Conservation (phyloP, 2,329 filamentous ascomycete genomes). For the Didymella lethalis region DNA sequence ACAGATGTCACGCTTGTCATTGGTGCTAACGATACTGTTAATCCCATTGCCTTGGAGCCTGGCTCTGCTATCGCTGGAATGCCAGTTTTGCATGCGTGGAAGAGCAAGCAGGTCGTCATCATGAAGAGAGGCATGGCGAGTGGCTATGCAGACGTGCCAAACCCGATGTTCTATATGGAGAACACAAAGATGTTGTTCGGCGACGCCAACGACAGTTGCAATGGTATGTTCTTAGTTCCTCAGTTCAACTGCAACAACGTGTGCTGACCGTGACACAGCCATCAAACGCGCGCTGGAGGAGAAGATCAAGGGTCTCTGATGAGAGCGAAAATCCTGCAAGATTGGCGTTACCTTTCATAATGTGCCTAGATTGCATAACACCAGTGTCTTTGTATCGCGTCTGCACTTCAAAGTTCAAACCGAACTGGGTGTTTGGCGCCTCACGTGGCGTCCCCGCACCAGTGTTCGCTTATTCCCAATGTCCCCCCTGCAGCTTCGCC, state of each 20-base stretch:
- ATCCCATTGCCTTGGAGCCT: constrained; percentile 85
- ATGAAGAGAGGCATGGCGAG: constrained; percentile 93
- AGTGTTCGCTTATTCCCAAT: constrained; percentile 6
- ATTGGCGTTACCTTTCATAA: background rate
- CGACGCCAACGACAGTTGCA: constrained; percentile 83
- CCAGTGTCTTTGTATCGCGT: background rate
- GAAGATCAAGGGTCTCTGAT: constrained; percentile 44
- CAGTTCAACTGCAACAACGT: background rate
- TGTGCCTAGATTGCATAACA: constrained; percentile 4
- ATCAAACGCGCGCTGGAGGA: constrained; percentile 50
- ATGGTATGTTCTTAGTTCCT: constrained; percentile 57
- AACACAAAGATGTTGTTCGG: constrained; percentile 92
- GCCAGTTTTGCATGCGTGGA: constrained; percentile 92
- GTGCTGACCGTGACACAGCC: constrained; percentile 37
- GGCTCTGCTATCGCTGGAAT: constrained; percentile 88
- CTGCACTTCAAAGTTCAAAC: background rate
- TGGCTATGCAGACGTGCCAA: constrained; percentile 89
- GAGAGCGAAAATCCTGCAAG: background rate
- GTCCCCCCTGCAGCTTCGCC: constrained; percentile 10
- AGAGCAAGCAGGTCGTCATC: constrained; percentile 89
- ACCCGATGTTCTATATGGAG: constrained; percentile 93
- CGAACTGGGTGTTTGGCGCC: background rate
- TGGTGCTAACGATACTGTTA: constrained; percentile 91
- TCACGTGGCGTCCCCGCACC: constrained; percentile 13
- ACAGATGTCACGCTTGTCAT: constrained; percentile 90